Base-by-base conservation (phyloP, 352 stramenopile species). In the Phytophthora megakarya region DNA sequence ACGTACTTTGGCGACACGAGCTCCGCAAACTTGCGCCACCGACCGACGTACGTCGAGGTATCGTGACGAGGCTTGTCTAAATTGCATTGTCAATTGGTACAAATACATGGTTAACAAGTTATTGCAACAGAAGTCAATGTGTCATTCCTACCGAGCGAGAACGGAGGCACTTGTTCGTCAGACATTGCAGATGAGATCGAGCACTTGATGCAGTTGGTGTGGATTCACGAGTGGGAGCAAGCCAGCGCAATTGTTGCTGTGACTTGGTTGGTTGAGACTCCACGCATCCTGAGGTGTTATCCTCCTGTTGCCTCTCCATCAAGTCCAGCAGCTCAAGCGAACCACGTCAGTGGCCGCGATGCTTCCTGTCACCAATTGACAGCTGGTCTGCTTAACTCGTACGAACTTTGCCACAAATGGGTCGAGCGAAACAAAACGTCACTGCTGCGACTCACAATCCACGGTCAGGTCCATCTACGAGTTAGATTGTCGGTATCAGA, bases 11-110 rank as follows among this genome's bases (percentile, higher is more conserved):
- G 86, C 35, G 81, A 87, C 54, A 94, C 82, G 54, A 96, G 78
- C 70, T 95, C 87, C 15, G 84, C 75, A 69, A 96, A 96, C 50
- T 89, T 81, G 61, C 81, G 81, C 80, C 88, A 94, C 23, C 88
- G 83, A 42, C 88, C 88, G 47, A 78, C 76, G 72, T 96, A 96
- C 37, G 86, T 95, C 48, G 84, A 90, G 65, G 92, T 88, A 61
- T 96, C 88, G 61, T 93, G 91, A 54, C 81, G 77, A 28, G 86
- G 84, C 44, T 80, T 79, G 59, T 90, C 83, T 90, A 39, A 15
- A 33, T 12, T 6, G 9, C 26, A 38, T 16, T 22, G 46, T 53
- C 7, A 28, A 42, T 46, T 32, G 38, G 9, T 33, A 28, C 9
- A 54, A 30, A 22, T 28, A 6, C 7, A 22, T 19, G 25, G 18